These are phyloP conservation scores for Podospora fimiseda DNA, from an alignment of 495 filamentous ascomycete genomes.

Conservation along the genomic window DNA sequence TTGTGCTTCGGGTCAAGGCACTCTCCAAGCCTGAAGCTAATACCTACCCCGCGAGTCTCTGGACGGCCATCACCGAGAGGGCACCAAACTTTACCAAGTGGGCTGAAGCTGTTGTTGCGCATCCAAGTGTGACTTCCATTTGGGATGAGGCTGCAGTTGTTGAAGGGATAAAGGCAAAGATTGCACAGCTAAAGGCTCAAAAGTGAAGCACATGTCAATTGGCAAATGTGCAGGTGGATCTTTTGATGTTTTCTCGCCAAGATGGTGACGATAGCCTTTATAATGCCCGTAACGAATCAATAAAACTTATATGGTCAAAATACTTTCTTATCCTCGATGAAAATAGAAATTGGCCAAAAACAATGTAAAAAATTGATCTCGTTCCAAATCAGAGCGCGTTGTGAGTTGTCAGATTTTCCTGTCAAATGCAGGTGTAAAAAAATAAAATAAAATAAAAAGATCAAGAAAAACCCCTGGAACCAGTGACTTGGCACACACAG, in stretches of 20 bases:
- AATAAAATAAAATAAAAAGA: neutral
- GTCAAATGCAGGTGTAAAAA: too few relatives aligned
- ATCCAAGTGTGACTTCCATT: conserved; percentile 63
- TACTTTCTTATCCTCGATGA: too few relatives aligned
- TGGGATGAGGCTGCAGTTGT: conserved; percentile 45
- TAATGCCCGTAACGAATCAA: neutral
- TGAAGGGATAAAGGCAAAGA: conserved; percentile 25
- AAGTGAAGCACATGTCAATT: neutral
- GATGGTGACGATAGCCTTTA: neutral
- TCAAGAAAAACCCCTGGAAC: neutral
- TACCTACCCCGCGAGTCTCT: conserved; percentile 46
- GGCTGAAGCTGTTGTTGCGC: conserved; percentile 53
- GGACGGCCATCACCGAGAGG: conserved; percentile 40
- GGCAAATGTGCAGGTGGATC: neutral
- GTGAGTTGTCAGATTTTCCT: too few relatives aligned
- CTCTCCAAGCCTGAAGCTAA: conserved; percentile 42
- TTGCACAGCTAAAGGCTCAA: conserved; percentile 25
- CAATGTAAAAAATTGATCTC: neutral
- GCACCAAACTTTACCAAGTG: conserved; percentile 63
- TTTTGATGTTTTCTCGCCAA: neutral
- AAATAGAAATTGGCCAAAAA: too few relatives aligned
- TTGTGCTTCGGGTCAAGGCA: conserved; percentile 56
- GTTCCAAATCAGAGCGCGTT: too few relatives aligned
- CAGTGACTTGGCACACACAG: neutral
- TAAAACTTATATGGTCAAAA: neutral